phyloP scores from a whole-genome alignment of 306 rosid species.

The Vigna radiata region DNA sequence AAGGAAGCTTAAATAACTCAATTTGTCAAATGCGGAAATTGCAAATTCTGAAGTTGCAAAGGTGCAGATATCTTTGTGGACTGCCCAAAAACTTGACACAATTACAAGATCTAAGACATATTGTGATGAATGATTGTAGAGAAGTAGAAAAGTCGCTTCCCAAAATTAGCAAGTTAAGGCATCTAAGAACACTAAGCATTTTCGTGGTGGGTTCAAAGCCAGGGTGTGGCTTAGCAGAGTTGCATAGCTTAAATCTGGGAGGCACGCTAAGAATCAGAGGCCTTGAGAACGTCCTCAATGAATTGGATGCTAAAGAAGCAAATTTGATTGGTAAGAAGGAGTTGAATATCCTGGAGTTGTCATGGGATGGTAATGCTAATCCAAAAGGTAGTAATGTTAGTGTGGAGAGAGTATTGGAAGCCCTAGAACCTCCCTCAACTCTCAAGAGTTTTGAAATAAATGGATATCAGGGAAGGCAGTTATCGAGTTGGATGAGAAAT shows the following conservation, averaged over 20 bases:
- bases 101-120: conserved; percentile 19
- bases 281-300: background rate
- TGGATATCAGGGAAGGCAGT: background rate
- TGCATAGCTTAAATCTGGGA: background rate
- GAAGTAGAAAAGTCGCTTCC: no score
- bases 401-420: background rate
- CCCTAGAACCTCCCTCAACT: background rate
- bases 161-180: background rate
- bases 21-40: no score
- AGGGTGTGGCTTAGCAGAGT: conserved; percentile 15
- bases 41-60: no score
- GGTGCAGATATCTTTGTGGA: no score
- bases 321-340: conserved; percentile 16
- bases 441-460: conserved; percentile 7
- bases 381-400: background rate
- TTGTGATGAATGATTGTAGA: no score
- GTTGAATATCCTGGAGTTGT: background rate
- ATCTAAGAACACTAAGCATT: background rate
- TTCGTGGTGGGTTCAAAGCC: conserved; percentile 10
- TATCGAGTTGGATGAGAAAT: no score
- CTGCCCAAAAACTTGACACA: conserved; percentile 4
- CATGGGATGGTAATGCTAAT: background rate
- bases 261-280: conserved; percentile 5
- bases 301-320: background rate
- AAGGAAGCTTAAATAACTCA: no score